A percentile compares a stretch with the other conserved stretches of the same genome.
phyloP scores from a whole-genome alignment of 139 green algal genomes.

The Ulvella scutata region DNA sequence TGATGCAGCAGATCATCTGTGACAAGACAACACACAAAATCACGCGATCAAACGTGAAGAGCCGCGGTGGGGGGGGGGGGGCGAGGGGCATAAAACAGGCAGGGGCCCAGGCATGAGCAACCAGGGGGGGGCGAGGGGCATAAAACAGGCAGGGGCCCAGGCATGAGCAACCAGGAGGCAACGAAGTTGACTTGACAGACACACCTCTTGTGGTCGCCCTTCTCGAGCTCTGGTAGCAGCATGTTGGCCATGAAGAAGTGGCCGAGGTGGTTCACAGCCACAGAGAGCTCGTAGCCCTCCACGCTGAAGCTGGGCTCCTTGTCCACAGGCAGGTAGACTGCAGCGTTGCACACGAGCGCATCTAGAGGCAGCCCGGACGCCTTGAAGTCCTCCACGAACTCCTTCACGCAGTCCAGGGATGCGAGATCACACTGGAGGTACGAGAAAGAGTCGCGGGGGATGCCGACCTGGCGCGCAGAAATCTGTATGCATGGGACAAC shows the following conservation, averaged over 20 bases:
- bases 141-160: not conserved
- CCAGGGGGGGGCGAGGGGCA: no score
- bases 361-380: constrained; percentile 47
- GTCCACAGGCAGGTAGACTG: constrained; percentile 77
- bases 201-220: constrained; percentile 30
- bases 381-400: constrained; percentile 65
- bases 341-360: constrained; percentile 80
- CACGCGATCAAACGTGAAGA: no score
- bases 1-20: no score
- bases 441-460: constrained; percentile 49
- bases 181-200: not conserved
- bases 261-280: constrained; percentile 78
- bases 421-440: constrained; percentile 74
- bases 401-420: constrained; percentile 54
- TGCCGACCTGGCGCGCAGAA: constrained; percentile 19
- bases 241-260: constrained; percentile 85
- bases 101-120: not conserved
- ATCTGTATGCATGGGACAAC: no score
- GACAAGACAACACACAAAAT: no score
- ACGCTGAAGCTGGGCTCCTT: constrained; percentile 74
- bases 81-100: not conserved
- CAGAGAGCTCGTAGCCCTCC: constrained; percentile 75
- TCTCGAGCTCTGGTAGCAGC: constrained; percentile 66
- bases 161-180: not conserved
- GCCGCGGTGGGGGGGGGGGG: no score